Base-by-base conservation (phyloP, 2,329 filamentous ascomycete species). In the Monosporascus sp. region DNA sequence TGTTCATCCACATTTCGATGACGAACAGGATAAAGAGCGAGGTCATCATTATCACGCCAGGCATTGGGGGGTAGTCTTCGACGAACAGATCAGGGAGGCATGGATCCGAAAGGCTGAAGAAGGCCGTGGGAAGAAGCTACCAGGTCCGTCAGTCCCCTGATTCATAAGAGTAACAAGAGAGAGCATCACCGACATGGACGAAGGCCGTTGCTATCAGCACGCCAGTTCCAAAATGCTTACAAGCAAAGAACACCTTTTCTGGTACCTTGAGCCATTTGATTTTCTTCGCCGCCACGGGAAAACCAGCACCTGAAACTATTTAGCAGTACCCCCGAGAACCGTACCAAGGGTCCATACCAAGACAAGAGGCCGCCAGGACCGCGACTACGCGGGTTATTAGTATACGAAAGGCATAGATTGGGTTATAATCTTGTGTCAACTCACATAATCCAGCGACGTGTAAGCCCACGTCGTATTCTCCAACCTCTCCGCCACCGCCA, bases 141-240 rank as follows among this genome's bases (percentile, higher is more conserved):
- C 18, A 37, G 20, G 22, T 31, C 51, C 3, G 53, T 53, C 45
- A 54, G 58, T n/a, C 45, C 52, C 8, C 31, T 46, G 38, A 20
- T 18, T 26, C 24, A 24, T 31, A 40, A 5, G 7, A 15, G 22
- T 17, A 37, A 43, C 3, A 24, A 35, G 20, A 17, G 11, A 15
- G 2, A 40, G 7, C 8, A 44, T 40, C 17, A 68, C 75, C 60
- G 62, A 84, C 76, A 75, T 89, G 86, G 20, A 89, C 86, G 60
- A 89, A 89, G 3, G 86, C 86, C 2, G 86, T 89, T 26, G 86
- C 86, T 53, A 89, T 80, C 38, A 89, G 74, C 18, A 89, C 86
- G 56, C 86, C 86, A 0, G 86, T 89, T 65, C 86, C 84, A 58
- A 87, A 86, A 61, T 85, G 81, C 60, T 85, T 85, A 69, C 80